Base-by-base conservation (phyloP, 1,139 yeast genomes). In the Candida neerlandica region DNA sequence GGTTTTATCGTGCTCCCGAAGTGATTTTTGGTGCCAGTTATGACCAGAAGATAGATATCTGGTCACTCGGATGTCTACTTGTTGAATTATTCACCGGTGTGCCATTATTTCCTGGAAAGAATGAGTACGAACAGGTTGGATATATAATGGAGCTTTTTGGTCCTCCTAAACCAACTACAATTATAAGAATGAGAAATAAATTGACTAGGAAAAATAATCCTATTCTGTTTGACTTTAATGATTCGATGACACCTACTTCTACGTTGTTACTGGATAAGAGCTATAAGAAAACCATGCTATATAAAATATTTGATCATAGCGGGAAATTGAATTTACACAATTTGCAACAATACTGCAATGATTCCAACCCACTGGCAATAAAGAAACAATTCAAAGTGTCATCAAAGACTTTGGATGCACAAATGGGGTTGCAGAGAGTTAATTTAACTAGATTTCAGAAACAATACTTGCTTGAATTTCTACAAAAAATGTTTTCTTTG, bases 1-100 rank as follows among this genome's bases (percentile, higher is more conserved):
- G 89, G 41, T 84, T 78, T 57, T 84, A 84, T 58, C 64, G 89
- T 49, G 86, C 89, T 14, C 91, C 97, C 0, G 97, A 90, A 63
- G 91, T 90, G 3, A 72, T 88, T 38, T 61, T 89, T n/a, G 97
- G 96, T 1, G 84, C 90, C 51, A 77, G 82, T 30, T 90, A 90
- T 64, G 76, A 81, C 49, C 73, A 78, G 27, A 81, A 81, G 57
- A 87, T 89, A 49, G 96, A 89, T 63, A 79, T 88, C 54, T 89
- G 96, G 96, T 86, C 94, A 4, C 67, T 86, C 53, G 94, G 88
- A 0, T 80, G 92, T 50, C 80, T 89, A 39, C 65, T 86, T 15
- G 81, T 84, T 1, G 96, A 89, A 61, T 63, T 88, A 44, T 77
- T 75, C 48, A 76, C 82, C 0, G 96, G 96, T 0, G 62, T 66